Percentiles rank a stretch among this genome's conserved stretches.
phyloP scores from a whole-genome alignment of 768 basidiomycete genomes.

The Boletus subparvulus region DNA sequence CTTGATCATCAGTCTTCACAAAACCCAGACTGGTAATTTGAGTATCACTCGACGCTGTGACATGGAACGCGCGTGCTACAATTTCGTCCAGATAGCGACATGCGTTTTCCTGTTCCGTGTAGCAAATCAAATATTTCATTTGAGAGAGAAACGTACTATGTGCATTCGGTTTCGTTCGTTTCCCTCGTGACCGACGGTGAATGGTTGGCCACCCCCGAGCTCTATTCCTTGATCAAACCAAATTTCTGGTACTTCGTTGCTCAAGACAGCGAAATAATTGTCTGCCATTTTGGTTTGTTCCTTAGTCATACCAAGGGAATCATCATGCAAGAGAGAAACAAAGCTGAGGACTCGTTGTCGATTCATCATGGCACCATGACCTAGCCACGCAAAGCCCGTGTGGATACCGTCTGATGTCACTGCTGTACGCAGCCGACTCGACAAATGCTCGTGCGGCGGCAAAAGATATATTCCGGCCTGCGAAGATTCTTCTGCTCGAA shows the following conservation, averaged over 20 bases:
- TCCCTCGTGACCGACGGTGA: slow-evolving; percentile 60
- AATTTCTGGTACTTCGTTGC: slow-evolving; percentile 53
- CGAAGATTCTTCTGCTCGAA: slow-evolving; percentile 33
- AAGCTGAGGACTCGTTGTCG: slow-evolving; percentile 46
- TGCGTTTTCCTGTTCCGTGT: slow-evolving; percentile 42
- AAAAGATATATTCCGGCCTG: slow-evolving; percentile 49
- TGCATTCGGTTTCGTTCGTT: slow-evolving; percentile 55
- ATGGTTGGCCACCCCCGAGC: slow-evolving; percentile 58
- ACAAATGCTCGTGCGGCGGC: slow-evolving; percentile 61
- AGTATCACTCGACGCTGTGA: background rate
- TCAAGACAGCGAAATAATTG: slow-evolving; percentile 63
- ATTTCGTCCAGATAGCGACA: slow-evolving; percentile 43
- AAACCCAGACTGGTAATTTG: background rate
- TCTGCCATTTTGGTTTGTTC: slow-evolving; percentile 66
- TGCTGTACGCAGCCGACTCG: slow-evolving; percentile 49
- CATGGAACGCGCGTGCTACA: background rate
- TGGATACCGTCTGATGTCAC: slow-evolving; percentile 39
- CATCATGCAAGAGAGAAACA: slow-evolving; percentile 42
- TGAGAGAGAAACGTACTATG: slow-evolving; percentile 45
- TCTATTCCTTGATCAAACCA: slow-evolving; percentile 68
- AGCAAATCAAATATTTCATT: background rate
- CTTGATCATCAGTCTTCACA: slow-evolving; percentile 3
- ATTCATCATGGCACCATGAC: slow-evolving; percentile 57
- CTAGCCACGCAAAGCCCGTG: slow-evolving; percentile 65
- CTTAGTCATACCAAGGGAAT: slow-evolving; percentile 41